A percentile compares a stretch with the other conserved stretches of the same genome.
phyloP scores from a whole-genome alignment of 108 stramenopile species.

The Heterococcus sp. region DNA sequence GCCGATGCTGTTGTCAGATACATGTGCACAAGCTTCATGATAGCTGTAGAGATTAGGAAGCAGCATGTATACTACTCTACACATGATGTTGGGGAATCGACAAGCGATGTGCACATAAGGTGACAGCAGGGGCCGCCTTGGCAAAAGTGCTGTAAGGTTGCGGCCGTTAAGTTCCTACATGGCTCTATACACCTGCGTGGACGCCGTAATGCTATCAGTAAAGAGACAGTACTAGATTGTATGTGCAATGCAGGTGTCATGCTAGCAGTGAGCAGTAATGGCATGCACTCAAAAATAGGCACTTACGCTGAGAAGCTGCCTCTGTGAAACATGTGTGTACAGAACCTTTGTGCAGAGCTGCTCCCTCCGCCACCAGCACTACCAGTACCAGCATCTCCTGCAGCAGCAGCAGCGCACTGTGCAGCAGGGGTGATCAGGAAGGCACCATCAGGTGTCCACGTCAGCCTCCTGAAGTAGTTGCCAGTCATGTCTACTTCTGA shows the following conservation, averaged over 20 bases:
- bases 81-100: no score
- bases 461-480: constrained; percentile 83
- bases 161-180: neutral
- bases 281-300: neutral
- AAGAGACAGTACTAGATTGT: neutral
- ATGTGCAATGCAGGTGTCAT: neutral
- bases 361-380: neutral
- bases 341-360: constrained; percentile 17
- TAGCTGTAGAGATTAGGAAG: neutral
- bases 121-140: no score
- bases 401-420: constrained; percentile 22
- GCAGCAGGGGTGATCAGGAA: constrained; percentile 81
- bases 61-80: neutral
- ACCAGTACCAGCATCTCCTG: constrained; percentile 1
- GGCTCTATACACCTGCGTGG: no score
- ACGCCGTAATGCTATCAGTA: neutral
- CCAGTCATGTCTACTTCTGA: constrained; percentile 70
- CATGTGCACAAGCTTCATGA: neutral
- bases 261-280: neutral
- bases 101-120: no score
- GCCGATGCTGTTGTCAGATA: neutral
- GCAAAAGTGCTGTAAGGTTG: neutral
- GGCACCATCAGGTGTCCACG: constrained; percentile 83
- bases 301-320: constrained; percentile 28
- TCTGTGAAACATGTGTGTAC: constrained; percentile 46